Percentiles rank a stretch among this genome's conserved stretches.
These are phyloP conservation scores for Gymnopilus dilepis DNA, from an alignment of 768 basidiomycete genomes.

Conservation along the genomic window DNA sequence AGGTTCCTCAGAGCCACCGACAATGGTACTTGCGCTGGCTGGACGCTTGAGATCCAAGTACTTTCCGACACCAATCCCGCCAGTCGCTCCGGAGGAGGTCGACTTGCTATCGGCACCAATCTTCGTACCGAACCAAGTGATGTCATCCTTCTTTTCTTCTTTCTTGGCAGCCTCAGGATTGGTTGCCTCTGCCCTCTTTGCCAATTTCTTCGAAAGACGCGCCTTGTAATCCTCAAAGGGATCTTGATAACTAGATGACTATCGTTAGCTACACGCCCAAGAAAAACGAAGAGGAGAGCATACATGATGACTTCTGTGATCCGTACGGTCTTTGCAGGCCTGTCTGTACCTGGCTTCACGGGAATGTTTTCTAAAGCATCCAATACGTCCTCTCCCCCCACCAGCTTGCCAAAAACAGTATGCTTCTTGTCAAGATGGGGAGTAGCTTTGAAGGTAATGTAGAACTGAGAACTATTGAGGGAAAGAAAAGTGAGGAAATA, in stretches of 20 bases:
- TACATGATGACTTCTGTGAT: conserved; percentile 90
- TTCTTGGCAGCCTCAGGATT: conserved; percentile 35
- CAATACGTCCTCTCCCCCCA: conserved; percentile 93
- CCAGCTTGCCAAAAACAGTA: conserved; percentile 96
- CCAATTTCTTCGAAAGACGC: conserved; percentile 79
- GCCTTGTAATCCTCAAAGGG: conserved; percentile 94
- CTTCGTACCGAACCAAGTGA: conserved; percentile 91
- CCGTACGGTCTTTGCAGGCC: conserved; percentile 82
- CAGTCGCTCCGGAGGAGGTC: conserved; percentile 33
- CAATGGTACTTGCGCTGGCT: conserved; percentile 25
- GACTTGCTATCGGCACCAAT: conserved; percentile 57
- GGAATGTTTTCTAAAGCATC: conserved; percentile 83
- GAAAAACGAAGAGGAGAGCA: conserved; percentile 31
- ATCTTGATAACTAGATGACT: conserved; percentile 75
- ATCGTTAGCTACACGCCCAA: neutral
- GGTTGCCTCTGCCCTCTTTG: conserved; percentile 54
- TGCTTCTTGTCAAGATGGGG: conserved; percentile 92
- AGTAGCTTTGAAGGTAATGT: conserved; percentile 84
- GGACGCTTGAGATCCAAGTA: conserved; percentile 69
- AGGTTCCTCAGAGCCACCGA: conserved; percentile 42
- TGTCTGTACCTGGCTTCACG: conserved; percentile 83
- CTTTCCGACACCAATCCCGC: conserved; percentile 73
- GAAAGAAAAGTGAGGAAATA: neutral
- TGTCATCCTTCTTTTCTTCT: conserved; percentile 67
- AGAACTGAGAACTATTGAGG: conserved; percentile 82